Evolutionary conservation across 768 basidiomycete species (phyloP).

Genomic region (Coprinopsis sp.): DNA sequence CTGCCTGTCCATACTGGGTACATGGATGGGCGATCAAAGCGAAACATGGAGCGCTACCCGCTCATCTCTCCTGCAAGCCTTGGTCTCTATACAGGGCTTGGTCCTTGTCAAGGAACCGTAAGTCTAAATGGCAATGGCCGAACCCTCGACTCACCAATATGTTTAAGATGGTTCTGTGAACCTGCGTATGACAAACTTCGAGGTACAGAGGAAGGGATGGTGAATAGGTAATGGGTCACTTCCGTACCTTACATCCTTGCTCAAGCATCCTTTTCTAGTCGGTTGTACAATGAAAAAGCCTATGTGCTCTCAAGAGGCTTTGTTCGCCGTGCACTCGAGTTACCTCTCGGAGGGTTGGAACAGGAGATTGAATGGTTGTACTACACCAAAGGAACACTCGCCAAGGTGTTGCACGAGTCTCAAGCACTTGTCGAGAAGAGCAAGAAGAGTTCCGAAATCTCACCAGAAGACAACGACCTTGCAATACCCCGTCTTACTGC

Average conservation of each 20-base stretch:
- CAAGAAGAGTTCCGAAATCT: constrained; percentile 28
- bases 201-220: constrained; percentile 83
- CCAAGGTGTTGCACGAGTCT: constrained; percentile 64
- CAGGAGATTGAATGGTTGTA: constrained; percentile 74
- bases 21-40: constrained; percentile 85
- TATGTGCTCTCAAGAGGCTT: constrained; percentile 89
- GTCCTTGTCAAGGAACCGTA: constrained; percentile 92
- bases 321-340: constrained; percentile 82
- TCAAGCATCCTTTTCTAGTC: constrained; percentile 39
- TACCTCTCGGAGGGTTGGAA: constrained; percentile 68
- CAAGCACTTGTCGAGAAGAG: constrained; percentile 66
- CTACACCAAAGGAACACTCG: constrained; percentile 54
- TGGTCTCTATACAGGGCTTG: constrained; percentile 91
- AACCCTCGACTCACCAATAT: constrained; percentile 4
- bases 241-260: constrained; percentile 1
- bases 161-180: constrained; percentile 78
- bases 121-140: constrained; percentile 25
- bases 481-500: constrained; percentile 74
- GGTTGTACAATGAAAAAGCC: constrained; percentile 90
- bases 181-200: constrained; percentile 91
- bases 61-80: constrained; percentile 85
- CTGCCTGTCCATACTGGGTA: constrained; percentile 85
- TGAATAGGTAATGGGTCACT: constrained; percentile 65
- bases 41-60: constrained; percentile 84
- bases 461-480: constrained; percentile 31